phyloP scores from a whole-genome alignment of 768 basidiomycete species.

The Kwoniella heveanensis region DNA sequence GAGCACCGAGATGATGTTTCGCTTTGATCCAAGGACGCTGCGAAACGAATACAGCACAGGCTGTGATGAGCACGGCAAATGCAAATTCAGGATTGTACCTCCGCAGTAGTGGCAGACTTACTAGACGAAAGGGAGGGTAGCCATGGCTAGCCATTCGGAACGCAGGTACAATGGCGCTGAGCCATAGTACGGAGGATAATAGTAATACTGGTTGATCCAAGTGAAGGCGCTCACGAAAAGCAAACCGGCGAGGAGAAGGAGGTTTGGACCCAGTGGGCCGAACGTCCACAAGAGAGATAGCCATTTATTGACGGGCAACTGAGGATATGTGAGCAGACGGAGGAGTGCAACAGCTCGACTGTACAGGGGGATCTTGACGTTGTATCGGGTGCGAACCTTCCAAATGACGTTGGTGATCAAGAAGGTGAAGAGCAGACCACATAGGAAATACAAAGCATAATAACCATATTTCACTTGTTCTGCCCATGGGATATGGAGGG shows the following conservation, averaged over 20 bases:
- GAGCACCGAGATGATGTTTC: constrained; percentile 55
- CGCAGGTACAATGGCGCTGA: constrained; percentile 35
- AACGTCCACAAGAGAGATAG: constrained; percentile 10
- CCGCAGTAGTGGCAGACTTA: neutral
- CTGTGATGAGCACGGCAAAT: too few species aligned
- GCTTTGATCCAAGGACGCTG: constrained; percentile 57
- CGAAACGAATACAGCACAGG: too few species aligned
- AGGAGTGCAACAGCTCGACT: neutral
- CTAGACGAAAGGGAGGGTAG: constrained; percentile 57
- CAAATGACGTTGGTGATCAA: constrained; percentile 4
- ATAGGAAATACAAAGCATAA: constrained; percentile 11
- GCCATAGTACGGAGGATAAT: constrained; percentile 19
- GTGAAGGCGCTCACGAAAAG: constrained; percentile 6
- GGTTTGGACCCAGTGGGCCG: constrained; percentile 14
- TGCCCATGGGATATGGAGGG: constrained; percentile 13
- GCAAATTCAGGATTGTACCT: too few species aligned
- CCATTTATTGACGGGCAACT: neutral
- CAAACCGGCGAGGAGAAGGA: constrained; percentile 1
- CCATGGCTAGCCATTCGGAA: constrained; percentile 56
- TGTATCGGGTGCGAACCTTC: constrained; percentile 1
- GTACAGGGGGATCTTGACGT: neutral
- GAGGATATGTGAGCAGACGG: constrained; percentile 8
- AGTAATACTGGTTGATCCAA: constrained; percentile 21
- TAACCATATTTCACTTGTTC: constrained; percentile 14
- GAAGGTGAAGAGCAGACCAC: constrained; percentile 4